Evolutionary conservation across 2,329 filamentous ascomycete genomes (phyloP).

Genomic region (Cladophialophora psammophila): DNA sequence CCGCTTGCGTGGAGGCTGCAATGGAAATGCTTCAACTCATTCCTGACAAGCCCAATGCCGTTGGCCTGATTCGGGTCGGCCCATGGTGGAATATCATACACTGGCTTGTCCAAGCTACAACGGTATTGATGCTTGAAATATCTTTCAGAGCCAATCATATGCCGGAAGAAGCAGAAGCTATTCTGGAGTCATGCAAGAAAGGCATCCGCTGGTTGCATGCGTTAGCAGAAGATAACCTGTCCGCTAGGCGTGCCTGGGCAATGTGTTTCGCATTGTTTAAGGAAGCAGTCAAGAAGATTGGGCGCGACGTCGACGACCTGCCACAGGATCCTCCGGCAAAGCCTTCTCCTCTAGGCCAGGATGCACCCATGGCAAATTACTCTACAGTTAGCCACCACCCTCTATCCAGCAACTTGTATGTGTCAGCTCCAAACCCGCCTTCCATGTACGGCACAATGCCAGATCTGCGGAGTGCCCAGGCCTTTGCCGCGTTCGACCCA

Average conservation of each 20-base stretch:
- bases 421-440: slow-evolving; percentile 13
- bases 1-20: slow-evolving; percentile 50
- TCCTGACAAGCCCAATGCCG: slow-evolving; percentile 51
- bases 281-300: slow-evolving; percentile 46
- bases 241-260: slow-evolving; percentile 52
- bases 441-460: slow-evolving; percentile 28
- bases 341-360: slow-evolving; percentile 15
- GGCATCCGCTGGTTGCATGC: slow-evolving; percentile 53
- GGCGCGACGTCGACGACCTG: slow-evolving; percentile 44
- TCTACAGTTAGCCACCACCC: slow-evolving; percentile 12
- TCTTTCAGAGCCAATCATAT: slow-evolving; percentile 54
- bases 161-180: slow-evolving; percentile 49
- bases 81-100: slow-evolving; percentile 57
- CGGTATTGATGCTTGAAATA: slow-evolving; percentile 55
- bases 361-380: slow-evolving; percentile 25
- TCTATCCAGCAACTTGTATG: slow-evolving; percentile 13
- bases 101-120: slow-evolving; percentile 54
- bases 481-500: slow-evolving; percentile 34
- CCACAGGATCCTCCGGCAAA: slow-evolving; percentile 38
- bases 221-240: slow-evolving; percentile 48
- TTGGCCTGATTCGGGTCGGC: slow-evolving; percentile 50
- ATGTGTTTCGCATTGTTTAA: slow-evolving; percentile 50
- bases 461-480: slow-evolving; percentile 25
- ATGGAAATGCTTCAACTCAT: slow-evolving; percentile 50
- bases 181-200: slow-evolving; percentile 51